These are phyloP conservation scores for Ganoderma lingzhi DNA, from an alignment of 1,284 basidiomycete genomes.

Conservation along the genomic window DNA sequence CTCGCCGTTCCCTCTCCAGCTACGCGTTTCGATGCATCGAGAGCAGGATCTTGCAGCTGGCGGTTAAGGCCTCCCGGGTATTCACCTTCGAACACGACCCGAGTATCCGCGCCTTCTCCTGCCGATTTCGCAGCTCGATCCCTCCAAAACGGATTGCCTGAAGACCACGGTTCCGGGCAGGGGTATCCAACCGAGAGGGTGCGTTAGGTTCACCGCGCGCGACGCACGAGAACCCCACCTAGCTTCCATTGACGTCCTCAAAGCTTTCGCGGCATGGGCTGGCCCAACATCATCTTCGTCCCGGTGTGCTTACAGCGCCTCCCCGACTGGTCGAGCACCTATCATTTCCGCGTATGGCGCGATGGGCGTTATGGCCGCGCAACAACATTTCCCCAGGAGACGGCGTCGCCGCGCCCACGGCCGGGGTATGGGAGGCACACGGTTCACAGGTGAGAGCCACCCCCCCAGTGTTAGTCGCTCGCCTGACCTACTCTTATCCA, in stretches of 20 bases:
- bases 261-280: conserved; percentile 6
- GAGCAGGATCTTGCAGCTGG: neutral
- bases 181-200: neutral
- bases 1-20: neutral
- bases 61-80: neutral
- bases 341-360: neutral
- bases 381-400: neutral
- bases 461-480: neutral
- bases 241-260: conserved; percentile 10
- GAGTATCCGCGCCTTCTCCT: neutral
- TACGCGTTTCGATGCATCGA: neutral
- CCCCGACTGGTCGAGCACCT: neutral
- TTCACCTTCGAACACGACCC: neutral
- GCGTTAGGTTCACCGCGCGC: neutral
- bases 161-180: neutral
- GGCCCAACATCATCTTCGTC: neutral
- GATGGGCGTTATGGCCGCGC: neutral
- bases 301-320: neutral
- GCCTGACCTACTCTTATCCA: neutral
- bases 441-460: neutral
- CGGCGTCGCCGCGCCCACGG: neutral
- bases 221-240: neutral
- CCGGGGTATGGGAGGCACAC: neutral
- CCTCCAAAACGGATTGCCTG: neutral
- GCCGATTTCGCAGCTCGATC: conserved; percentile 1